These are phyloP conservation scores for Glonium stellatum DNA, from an alignment of 495 filamentous ascomycete species.

Conservation along the genomic window DNA sequence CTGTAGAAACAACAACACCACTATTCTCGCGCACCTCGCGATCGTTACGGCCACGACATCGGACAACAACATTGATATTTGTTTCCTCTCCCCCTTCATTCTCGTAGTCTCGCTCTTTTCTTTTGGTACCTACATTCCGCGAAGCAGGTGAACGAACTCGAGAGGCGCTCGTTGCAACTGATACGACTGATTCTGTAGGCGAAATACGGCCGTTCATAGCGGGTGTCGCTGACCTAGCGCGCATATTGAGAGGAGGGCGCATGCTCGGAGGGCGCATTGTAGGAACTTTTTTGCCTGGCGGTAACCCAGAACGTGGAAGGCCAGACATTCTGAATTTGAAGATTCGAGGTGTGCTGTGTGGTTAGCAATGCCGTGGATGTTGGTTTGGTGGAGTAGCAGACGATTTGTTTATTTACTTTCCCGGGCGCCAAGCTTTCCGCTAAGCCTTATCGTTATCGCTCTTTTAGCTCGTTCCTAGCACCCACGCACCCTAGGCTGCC, in stretches of 20 bases:
- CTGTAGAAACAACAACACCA: slow-evolving; percentile 79
- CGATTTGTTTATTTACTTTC: no score
- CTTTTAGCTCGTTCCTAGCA: no score
- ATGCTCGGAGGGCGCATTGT: slow-evolving; percentile 50
- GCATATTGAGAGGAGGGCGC: slow-evolving; percentile 39
- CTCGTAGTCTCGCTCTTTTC: slow-evolving; percentile 79
- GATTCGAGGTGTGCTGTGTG: slow-evolving; percentile 5
- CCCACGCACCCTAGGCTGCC: no score
- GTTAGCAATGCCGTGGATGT: slow-evolving; percentile 13
- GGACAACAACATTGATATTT: slow-evolving; percentile 94
- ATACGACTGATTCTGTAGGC: slow-evolving; percentile 56
- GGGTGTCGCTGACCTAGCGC: slow-evolving; percentile 43
- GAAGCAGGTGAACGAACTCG: slow-evolving; percentile 43
- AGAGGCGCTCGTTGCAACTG: slow-evolving; percentile 41
- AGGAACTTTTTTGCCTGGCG: slow-evolving; percentile 42
- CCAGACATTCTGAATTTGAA: slow-evolving; percentile 17
- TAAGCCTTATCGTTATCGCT: no score
- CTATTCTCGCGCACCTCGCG: slow-evolving; percentile 90
- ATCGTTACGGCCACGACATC: slow-evolving; percentile 87
- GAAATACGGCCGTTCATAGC: slow-evolving; percentile 45
- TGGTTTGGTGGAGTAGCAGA: no score
- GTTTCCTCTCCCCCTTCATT: slow-evolving; percentile 69
- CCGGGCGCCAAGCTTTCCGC: no score
- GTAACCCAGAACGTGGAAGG: slow-evolving; percentile 13
- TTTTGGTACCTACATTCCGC: slow-evolving; percentile 50